These are phyloP conservation scores for Cubamyces lactineus DNA, from an alignment of 768 basidiomycete genomes.

Conservation along the genomic window DNA sequence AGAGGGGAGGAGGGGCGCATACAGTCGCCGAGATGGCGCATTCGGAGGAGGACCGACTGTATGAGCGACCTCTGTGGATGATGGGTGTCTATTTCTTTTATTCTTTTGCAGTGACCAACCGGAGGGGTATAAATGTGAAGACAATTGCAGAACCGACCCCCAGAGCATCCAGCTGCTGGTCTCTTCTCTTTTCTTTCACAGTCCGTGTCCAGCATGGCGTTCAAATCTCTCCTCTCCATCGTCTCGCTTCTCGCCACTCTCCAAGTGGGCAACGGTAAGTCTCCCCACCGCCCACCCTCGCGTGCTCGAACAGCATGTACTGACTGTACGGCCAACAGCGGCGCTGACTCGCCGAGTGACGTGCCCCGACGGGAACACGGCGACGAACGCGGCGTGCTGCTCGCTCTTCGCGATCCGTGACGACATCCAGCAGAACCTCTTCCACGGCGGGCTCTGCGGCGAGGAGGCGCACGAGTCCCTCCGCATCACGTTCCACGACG, in stretches of 20 bases:
- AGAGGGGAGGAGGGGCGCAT: no score
- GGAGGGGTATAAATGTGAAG: background rate
- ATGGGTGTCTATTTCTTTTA: background rate
- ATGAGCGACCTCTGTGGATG: background rate
- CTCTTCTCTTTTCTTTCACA: background rate
- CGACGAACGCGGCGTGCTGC: conserved; percentile 37
- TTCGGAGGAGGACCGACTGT: background rate
- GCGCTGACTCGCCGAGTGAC: conserved; percentile 30
- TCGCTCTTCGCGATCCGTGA: conserved; percentile 37
- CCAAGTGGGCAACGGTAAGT: conserved; percentile 23
- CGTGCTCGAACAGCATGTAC: background rate
- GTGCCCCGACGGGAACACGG: conserved; percentile 38
- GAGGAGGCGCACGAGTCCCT: conserved; percentile 37
- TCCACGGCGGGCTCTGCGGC: conserved; percentile 36
- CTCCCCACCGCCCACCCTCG: no score
- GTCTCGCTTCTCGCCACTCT: conserved; percentile 25
- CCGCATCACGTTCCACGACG: conserved; percentile 35
- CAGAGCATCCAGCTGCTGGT: background rate
- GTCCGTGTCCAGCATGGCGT: conserved; percentile 22
- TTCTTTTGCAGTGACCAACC: background rate
- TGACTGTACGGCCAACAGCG: conserved; percentile 9
- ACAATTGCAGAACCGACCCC: background rate
- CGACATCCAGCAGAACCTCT: conserved; percentile 34
- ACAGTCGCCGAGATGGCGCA: no score
- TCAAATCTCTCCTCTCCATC: conserved; percentile 25